Evolutionary conservation across 176 grass and related monocot genomes (phyloP).

Genomic region (Echinochloa phyllopogon): DNA sequence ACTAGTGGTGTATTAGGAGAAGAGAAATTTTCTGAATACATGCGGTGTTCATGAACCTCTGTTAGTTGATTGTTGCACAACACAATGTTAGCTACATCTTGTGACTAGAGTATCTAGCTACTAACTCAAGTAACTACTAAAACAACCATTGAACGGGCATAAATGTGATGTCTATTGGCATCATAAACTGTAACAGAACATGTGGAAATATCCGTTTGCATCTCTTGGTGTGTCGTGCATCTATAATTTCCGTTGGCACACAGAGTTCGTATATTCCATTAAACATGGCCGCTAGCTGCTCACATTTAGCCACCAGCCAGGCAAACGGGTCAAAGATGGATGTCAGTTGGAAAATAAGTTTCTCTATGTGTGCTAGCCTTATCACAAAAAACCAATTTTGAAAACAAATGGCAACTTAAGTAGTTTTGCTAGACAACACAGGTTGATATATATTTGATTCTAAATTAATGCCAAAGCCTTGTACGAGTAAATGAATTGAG

Average conservation of each 20-base stretch:
- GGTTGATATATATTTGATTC: not conserved
- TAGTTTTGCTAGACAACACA: not conserved
- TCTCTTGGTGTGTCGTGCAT: not conserved
- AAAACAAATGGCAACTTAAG: not conserved
- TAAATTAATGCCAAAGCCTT: too few relatives aligned
- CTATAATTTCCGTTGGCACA: not conserved
- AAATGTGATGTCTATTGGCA: slow-evolving; percentile 32
- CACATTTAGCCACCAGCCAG: too few relatives aligned
- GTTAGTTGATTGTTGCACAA: not conserved
- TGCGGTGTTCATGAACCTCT: not conserved
- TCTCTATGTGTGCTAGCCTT: too few relatives aligned
- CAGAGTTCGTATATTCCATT: not conserved
- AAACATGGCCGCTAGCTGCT: not conserved
- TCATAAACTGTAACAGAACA: not conserved
- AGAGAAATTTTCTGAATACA: not conserved
- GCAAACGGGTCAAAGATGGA: too few relatives aligned
- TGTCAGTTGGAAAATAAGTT: not conserved
- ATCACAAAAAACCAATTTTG: not conserved
- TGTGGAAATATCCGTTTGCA: not conserved
- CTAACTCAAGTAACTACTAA: not conserved
- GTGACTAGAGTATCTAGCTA: not conserved
- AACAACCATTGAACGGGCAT: slow-evolving; percentile 33
- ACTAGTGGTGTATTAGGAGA: not conserved
- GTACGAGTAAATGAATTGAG: too few relatives aligned
- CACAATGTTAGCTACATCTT: not conserved